A percentile compares a stretch with the other conserved stretches of the same genome.
Conservation (phyloP, 352 stramenopile species). For the Pythium biforme region DNA sequence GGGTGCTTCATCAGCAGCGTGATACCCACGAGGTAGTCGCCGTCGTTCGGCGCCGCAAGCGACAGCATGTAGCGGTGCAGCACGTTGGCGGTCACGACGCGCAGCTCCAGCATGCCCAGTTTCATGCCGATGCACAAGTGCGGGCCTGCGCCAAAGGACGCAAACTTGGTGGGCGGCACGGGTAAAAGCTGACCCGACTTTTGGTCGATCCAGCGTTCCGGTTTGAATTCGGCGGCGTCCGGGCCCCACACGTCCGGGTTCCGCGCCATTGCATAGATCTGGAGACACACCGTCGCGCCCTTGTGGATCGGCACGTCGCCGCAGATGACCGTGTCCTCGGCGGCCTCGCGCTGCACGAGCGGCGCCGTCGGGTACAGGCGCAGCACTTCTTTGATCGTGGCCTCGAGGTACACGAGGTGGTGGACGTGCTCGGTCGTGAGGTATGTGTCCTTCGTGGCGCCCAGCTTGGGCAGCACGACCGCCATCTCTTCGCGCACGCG, state of each 20-base stretch:
- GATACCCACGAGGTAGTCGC: too few relatives aligned
- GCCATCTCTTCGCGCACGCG: slow-evolving; percentile 58
- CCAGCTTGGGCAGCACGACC: slow-evolving; percentile 13
- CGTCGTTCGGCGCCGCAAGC: slow-evolving; percentile 20
- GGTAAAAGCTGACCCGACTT: slow-evolving; percentile 9
- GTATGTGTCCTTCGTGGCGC: slow-evolving; percentile 27
- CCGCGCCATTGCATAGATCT: neutral
- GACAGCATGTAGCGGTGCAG: slow-evolving; percentile 21
- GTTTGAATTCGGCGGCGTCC: slow-evolving; percentile 44
- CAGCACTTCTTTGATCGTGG: slow-evolving; percentile 56
- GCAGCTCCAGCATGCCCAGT: slow-evolving; percentile 48
- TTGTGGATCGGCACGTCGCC: neutral
- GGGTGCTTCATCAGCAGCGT: too few relatives aligned
- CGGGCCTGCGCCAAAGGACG: slow-evolving; percentile 39
- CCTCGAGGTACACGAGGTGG: slow-evolving; percentile 56
- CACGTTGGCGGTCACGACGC: slow-evolving; percentile 19
- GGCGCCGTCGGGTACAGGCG: slow-evolving; percentile 44
- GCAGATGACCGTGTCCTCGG: neutral
- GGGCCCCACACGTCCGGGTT: neutral
- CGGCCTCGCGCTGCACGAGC: neutral
- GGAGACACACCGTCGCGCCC: neutral
- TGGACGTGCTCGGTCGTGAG: slow-evolving; percentile 48
- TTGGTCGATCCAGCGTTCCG: slow-evolving; percentile 68
- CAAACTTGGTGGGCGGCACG: slow-evolving; percentile 22
- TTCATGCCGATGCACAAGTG: slow-evolving; percentile 45